Conservation (phyloP, 192 early-diverging fungal species). For the Geranomyces variabilis region DNA sequence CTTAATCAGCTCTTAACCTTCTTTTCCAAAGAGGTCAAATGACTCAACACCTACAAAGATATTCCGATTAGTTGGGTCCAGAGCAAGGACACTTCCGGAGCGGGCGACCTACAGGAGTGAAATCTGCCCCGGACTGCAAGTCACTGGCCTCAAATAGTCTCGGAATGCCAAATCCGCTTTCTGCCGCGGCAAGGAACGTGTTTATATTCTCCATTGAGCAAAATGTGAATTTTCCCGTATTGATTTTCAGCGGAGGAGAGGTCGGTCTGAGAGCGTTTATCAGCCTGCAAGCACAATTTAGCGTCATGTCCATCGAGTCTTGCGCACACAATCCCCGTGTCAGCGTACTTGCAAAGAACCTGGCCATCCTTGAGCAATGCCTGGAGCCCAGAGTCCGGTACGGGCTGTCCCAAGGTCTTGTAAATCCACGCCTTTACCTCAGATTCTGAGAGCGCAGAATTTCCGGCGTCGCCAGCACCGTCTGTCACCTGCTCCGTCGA, state of each 20-base stretch:
- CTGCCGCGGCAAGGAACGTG: constrained; percentile 24
- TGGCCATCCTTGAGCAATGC: constrained; percentile 20
- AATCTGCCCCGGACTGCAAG: constrained; percentile 20
- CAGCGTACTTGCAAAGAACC: constrained; percentile 22
- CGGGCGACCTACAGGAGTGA: background rate
- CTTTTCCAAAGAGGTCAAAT: constrained; percentile 8
- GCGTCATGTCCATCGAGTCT: background rate
- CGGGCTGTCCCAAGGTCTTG: constrained; percentile 7
- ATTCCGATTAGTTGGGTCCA: background rate
- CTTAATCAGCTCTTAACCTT: constrained; percentile 7
- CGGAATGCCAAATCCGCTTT: constrained; percentile 24
- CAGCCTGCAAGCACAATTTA: constrained; percentile 12
- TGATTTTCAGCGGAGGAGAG: constrained; percentile 26
- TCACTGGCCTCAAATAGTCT: constrained; percentile 30
- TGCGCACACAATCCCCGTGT: background rate
- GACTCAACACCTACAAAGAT: background rate
- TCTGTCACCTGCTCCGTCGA: constrained; percentile 1
- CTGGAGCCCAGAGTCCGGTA: background rate
- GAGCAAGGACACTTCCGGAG: background rate
- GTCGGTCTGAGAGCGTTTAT: constrained; percentile 30
- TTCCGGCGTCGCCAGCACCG: background rate
- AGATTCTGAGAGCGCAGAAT: constrained; percentile 13
- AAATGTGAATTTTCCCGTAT: constrained; percentile 39
- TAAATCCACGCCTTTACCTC: constrained; percentile 22
- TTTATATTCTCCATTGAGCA: constrained; percentile 41